These are phyloP conservation scores for Theobroma grandiflorum DNA, from an alignment of 441 rosid genomes.

Conservation along the genomic window DNA sequence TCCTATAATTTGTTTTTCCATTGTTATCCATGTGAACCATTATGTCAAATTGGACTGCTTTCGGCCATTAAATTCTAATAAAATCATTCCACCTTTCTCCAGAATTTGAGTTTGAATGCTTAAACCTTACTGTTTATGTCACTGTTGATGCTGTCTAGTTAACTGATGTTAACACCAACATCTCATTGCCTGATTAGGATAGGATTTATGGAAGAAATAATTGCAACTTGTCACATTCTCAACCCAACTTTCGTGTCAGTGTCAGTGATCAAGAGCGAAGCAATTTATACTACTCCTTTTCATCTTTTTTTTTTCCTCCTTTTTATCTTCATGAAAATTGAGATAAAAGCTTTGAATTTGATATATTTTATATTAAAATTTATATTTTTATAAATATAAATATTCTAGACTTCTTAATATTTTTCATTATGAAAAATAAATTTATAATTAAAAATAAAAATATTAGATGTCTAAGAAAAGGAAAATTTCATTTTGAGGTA, in stretches of 20 bases:
- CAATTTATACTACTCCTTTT: not conserved
- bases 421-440: no score
- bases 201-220: no score
- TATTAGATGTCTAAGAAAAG: no score
- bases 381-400: no score
- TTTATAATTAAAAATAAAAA: no score
- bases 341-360: not conserved
- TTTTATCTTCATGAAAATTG: not conserved
- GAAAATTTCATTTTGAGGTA: no score
- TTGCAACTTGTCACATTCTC: no score
- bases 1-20: not conserved
- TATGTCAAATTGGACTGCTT: slow-evolving; percentile 10
- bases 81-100: not conserved
- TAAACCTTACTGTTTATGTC: not conserved
- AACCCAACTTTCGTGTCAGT: no score
- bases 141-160: not conserved
- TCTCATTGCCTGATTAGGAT: no score
- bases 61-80: slow-evolving; percentile 11
- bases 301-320: not conserved
- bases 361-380: no score
- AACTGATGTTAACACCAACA: not conserved
- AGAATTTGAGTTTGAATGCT: not conserved
- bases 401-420: no score
- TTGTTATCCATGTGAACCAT: not conserved
- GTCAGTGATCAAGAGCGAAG: no score